Evolutionary conservation across 352 stramenopile species (phyloP), one percentile per base, ranked within the genome.

Genomic region (Globisporangium paddicum): DNA sequence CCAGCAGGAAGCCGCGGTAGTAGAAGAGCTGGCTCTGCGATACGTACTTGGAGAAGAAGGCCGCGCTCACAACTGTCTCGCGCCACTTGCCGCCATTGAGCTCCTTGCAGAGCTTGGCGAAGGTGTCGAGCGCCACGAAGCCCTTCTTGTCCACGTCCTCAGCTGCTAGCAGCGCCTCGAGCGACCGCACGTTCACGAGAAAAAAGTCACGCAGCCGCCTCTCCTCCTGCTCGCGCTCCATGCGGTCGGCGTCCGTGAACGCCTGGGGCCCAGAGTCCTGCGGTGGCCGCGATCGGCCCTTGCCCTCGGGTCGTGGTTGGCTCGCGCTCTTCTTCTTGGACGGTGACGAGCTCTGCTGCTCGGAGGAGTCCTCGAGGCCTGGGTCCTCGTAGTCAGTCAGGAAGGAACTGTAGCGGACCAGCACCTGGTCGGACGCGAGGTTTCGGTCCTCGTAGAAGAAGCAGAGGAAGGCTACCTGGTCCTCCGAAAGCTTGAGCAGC

Each of bases 371-470:
- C 64, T 87, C 79, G 2, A 89, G 66, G 8, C 79, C 77, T 0
- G 79, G 73, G 51, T 87, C 79, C 42, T 89, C 82, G 51, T 84
- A 91, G 63, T 91, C 79, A 2, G 69, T 89, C 40, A 91, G 23
- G 53, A 89, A 91, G 0, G 79, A 89, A 13, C 66, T 68, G 60
- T 89, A 91, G 23, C 82, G 79, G 34, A 91, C 86, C 37, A 82
- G 67, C 30, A 86, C 69, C 2, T 81, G 58, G 45, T 89, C 79
- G 5, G 69, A 68, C 46, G 77, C 69, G 30, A 87, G 48, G 40
- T 76, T 84, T 42, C 75, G 79, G 63, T 91, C 82, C 53, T 89
- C 82, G 64, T 91, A 91, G 51, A 91, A 91, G 53, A 86, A 84
- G 28, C 75, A 79, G 11, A 91, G 65, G 66, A 91, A 91, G 3